These are phyloP conservation scores for Scedosporium apiospermum DNA, from an alignment of 2,329 filamentous ascomycete species.

Conservation along the genomic window DNA sequence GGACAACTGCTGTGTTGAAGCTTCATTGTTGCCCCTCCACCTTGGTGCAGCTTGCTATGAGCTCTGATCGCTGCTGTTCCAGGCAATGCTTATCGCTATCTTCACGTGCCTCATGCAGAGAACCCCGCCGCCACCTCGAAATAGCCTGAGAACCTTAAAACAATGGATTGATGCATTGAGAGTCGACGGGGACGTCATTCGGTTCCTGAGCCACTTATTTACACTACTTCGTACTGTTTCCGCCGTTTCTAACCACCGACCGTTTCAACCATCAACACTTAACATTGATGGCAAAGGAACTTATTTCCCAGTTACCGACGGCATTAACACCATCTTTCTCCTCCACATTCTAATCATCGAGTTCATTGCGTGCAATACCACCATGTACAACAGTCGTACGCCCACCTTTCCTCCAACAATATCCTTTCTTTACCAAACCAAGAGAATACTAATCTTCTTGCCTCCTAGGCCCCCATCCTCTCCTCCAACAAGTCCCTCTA, in stretches of 20 bases:
- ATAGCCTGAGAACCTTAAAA: background rate
- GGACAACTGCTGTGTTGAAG: background rate
- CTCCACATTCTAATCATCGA: too few species aligned
- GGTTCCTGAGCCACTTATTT: too few species aligned
- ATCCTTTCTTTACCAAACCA: background rate
- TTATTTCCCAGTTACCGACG: too few species aligned
- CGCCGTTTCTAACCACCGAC: too few species aligned
- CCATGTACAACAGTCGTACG: conserved; percentile 15
- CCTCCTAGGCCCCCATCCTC: conserved; percentile 63
- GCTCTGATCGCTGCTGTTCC: too few species aligned
- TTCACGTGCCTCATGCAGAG: conserved; percentile 8
- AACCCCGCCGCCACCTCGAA: background rate
- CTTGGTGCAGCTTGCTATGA: background rate
- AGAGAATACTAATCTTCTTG: background rate
- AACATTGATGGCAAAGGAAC: too few species aligned
- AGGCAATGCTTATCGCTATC: conserved; percentile 14
- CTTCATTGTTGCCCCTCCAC: background rate
- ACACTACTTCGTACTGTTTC: too few species aligned
- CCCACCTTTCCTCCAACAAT: background rate
- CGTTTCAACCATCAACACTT: too few species aligned
- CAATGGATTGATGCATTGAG: too few species aligned
- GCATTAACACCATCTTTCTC: too few species aligned
- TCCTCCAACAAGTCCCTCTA: conserved; percentile 85
- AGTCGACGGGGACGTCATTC: background rate
- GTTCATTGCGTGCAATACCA: background rate